Base-by-base conservation (phyloP, 2,329 filamentous ascomycete genomes). In the Cladosporium sp. region DNA sequence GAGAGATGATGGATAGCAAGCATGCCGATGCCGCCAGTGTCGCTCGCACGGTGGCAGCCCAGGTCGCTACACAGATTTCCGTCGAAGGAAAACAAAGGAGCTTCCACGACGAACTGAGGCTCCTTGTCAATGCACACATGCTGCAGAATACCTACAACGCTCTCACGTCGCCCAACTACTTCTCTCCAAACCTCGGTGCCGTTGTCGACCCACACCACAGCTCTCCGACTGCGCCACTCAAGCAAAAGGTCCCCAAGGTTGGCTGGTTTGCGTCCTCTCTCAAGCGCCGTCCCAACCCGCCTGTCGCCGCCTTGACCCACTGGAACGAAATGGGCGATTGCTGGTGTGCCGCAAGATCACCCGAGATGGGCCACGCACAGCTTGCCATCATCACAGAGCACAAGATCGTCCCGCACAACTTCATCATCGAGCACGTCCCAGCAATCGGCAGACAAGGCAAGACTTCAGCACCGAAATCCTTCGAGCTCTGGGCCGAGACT, bases 261-360 rank as follows among this genome's bases (percentile, higher is more conserved):
- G 39, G 47, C 43, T 54, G 41, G 34, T 40, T 50, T 17, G 36
- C 38, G 22, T 22, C 32, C 2, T 20, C 34, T 13, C 51, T 43
- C 43, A 50, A 51, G 24, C 27, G 22, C n/a, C 22, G 29, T 43
- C 13, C 17, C 37, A 37, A 27, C 27, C 52, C 57, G 3, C 59
- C 51, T 51, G 58, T 52, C 47, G 67, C 75, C 0, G 89, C 86
- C 1, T 74, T 96, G 2, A 64, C 70, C 1, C 70, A 74, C 3
- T 96, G 91, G 89, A 74, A 83, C 8, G 88, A 95, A 43, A 79
- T 85, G 29, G 88, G 87, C 17, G 88, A 97, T 55, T 95, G 89
- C 68, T 97, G 89, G 87, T 97, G 92, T 67, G 83, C 85, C 4
- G 68, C 73, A 8, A 64, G 67, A 44, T 77, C 73, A 63, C 9